Evolutionary conservation across 768 basidiomycete species (phyloP), one percentile per base, ranked within the genome.

Genomic region (Lentinus brumalis): DNA sequence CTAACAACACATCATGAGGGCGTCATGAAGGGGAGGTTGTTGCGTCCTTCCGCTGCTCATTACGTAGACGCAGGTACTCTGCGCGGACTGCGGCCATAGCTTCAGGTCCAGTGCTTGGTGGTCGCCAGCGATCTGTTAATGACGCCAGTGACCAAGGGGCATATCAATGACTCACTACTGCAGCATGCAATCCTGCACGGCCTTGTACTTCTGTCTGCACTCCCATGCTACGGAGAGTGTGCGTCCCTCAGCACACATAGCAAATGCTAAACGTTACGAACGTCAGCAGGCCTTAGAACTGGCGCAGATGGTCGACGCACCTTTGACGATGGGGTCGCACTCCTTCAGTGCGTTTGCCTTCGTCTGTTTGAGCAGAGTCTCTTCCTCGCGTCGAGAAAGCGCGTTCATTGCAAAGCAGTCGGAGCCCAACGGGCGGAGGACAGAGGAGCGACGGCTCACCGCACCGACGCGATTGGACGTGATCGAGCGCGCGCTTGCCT

Each of bases 171-270:
- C 91, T 70, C 69, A 94, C 93, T 84, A 92, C 71, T 86, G 84
- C 14, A 87, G 69, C 83, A 96, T 88, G 71, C 94, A 96, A 1
- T 83, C 81, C 70, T 95, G 89, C 45, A 95, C 79, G 12, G 75
- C 78, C 67, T 83, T 86, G 56, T 91, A 83, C 70, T 87, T 81
- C 35, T 79, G 79, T 70, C 81, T 85, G 70, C 94, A 96, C 26
- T 86, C 84, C 94, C 94, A 96, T 14, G 87, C 88, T 29, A 94
- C 88, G 5, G 93, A 92, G 53, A 96, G 74, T 3, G 88, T 91
- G 8, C 94, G 84, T 8, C 92, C 92, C 56, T 82, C 78, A 2
- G 90, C 87, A 71, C 94, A 96, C n/a, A 86, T 80, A 15, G 93
- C 93, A 70, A 94, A 96, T 54, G 84, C 94, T 96, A 70, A 5